Base-by-base conservation (phyloP, 1,139 yeast species). In the Suhomyces panamericanus region DNA sequence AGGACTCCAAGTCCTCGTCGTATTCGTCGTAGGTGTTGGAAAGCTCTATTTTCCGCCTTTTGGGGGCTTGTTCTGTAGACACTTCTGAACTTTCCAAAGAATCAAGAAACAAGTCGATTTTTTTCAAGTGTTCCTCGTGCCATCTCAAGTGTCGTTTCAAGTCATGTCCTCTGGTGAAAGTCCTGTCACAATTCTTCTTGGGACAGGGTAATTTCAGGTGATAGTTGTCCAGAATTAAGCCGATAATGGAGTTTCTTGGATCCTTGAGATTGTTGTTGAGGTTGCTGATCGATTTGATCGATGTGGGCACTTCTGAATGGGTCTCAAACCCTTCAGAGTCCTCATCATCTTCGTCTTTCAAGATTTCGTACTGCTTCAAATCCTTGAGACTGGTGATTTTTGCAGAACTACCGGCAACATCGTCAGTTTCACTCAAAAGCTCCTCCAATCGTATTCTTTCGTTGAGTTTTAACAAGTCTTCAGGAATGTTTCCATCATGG, bases 141-240 rank as follows among this genome's bases (percentile, higher is more conserved):
- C 85, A 80, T 33, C 59, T 62, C 40, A 81, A 52, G 57, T 83
- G 88, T 38, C 85, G 67, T 17, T 60, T 57, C 31, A 80, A 59
- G 55, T 81, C 85, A 52, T 73, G 70, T 0, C 72, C 70, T 46
- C 75, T 64, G 15, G 70, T 63, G 54, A 81, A 82, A 26, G 59
- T 60, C 32, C 85, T 62, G 27, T 58, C 63, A 56, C 88, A 83
- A 38, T 69, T 69, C 14, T 54, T 57, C 45, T 66, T 72, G 1
- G 81, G 75, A 54, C 88, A 82, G 0, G 57, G 46, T 1, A 78
- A 52, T 15, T 70, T 64, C 11, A 58, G 57, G 16, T 65, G 59
- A 32, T 63, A 60, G 58, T 73, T 68, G 34, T 58, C 57, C 61
- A 69, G 60, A 38, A 80, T 58, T 46, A 77, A 48, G 41, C 70